Evolutionary conservation across 139 green algal genomes (phyloP).

Genomic region (Chlorella ohadii): DNA sequence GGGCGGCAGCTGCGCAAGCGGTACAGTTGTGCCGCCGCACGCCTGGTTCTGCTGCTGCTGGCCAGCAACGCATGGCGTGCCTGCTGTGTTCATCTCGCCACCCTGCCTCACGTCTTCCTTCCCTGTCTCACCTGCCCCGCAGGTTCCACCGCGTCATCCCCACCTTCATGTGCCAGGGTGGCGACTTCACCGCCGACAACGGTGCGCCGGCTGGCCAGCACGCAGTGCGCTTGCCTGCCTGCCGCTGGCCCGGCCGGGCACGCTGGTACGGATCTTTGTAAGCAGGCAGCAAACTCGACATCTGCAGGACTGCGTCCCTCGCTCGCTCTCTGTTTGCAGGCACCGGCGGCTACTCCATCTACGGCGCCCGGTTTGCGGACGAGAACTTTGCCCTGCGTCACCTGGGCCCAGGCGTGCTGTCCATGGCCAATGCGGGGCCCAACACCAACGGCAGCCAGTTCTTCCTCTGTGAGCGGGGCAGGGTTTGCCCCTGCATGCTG

Average conservation of each 20-base stretch:
- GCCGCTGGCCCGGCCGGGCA: too few species aligned
- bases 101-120: conserved; percentile 52
- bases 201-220: neutral
- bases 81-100: too few species aligned
- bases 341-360: conserved; percentile 89
- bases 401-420: conserved; percentile 66
- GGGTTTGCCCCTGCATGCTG: conserved; percentile 71
- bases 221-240: too few species aligned
- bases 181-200: conserved; percentile 85
- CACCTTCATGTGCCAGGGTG: conserved; percentile 88
- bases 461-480: conserved; percentile 69
- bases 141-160: conserved; percentile 70
- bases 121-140: too few species aligned
- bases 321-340: conserved; percentile 47
- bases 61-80: neutral
- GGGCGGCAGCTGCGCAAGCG: too few species aligned
- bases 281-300: too few species aligned
- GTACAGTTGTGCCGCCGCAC: too few species aligned
- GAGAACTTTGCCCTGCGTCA: conserved; percentile 61
- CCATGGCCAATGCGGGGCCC: conserved; percentile 88
- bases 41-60: neutral
- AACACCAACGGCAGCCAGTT: conserved; percentile 88
- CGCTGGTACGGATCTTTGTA: too few species aligned
- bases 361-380: conserved; percentile 49
- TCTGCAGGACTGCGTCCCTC: too few species aligned